A percentile compares a stretch with the other conserved stretches of the same genome.
phyloP scores from a whole-genome alignment of 495 filamentous ascomycete species.

The Parachaetomium inaequale region DNA sequence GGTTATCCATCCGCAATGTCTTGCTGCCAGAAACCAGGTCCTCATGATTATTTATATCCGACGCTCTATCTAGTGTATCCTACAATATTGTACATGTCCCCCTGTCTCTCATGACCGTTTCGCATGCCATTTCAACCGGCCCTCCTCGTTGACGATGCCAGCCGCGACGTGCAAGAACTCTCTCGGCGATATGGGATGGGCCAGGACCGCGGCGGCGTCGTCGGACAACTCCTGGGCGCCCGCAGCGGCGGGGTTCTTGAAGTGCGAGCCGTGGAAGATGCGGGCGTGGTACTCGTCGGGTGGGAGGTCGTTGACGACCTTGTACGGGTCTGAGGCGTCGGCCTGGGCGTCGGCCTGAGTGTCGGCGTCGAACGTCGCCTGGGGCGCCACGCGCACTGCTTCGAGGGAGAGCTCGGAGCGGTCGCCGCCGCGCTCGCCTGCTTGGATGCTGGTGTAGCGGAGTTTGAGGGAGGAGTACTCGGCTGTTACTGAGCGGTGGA shows the following conservation, averaged over 20 bases:
- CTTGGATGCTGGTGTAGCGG: slow-evolving; percentile 45
- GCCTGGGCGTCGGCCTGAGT: background rate
- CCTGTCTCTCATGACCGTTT: background rate
- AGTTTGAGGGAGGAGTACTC: slow-evolving; percentile 38
- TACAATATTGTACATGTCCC: slow-evolving; percentile 4
- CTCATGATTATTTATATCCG: background rate
- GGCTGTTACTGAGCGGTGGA: slow-evolving; percentile 36
- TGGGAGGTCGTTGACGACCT: slow-evolving; percentile 14
- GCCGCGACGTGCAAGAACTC: slow-evolving; percentile 1
- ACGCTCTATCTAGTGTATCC: background rate
- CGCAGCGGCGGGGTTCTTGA: background rate
- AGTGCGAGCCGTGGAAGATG: background rate
- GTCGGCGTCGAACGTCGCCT: too few relatives aligned
- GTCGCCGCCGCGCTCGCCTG: slow-evolving; percentile 40
- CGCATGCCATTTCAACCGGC: slow-evolving; percentile 10
- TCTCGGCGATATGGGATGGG: background rate
- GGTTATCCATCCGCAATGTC: background rate
- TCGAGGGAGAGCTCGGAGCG: slow-evolving; percentile 44
- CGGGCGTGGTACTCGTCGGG: too few relatives aligned
- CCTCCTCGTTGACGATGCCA: background rate
- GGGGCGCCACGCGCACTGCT: slow-evolving; percentile 18
- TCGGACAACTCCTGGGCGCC: background rate
- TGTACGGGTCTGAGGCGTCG: background rate
- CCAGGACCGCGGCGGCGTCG: background rate
- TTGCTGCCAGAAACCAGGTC: background rate